A percentile compares a stretch with the other conserved stretches of the same genome.
Conservation (phyloP, 805 yeast species). For the Yarrowia deformans region DNA sequence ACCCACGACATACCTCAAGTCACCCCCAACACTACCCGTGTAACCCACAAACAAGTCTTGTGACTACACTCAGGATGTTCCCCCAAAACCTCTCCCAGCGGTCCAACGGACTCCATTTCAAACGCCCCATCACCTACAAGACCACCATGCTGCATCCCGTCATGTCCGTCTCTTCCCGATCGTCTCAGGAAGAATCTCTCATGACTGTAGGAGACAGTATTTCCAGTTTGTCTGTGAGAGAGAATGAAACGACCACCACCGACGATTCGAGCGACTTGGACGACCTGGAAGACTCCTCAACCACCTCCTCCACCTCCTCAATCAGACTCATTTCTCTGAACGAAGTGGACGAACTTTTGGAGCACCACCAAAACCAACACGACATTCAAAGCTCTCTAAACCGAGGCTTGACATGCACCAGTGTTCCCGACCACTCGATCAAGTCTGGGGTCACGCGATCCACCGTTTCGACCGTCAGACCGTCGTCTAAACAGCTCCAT, state of each 20-base stretch:
- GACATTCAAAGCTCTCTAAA: neutral
- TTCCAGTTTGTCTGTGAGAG: conserved; percentile 3
- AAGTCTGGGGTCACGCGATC: conserved; percentile 23
- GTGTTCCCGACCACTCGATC: conserved; percentile 1
- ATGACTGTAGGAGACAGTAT: conserved; percentile 10
- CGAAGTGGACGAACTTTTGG: conserved; percentile 11
- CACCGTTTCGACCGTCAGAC: conserved; percentile 14
- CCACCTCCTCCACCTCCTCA: neutral
- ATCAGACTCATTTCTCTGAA: neutral
- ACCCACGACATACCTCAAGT: neutral
- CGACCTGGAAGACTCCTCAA: neutral
- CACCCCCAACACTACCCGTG: neutral
- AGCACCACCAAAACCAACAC: neutral
- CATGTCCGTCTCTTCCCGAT: conserved; percentile 23
- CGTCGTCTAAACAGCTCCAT: conserved; percentile 1
- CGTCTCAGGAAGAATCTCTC: conserved; percentile 21
- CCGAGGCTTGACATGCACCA: conserved; percentile 15
- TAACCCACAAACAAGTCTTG: neutral
- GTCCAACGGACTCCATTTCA: conserved; percentile 40
- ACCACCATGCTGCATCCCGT: conserved; percentile 19
- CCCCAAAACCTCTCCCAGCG: conserved; percentile 39
- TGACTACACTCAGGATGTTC: conserved; percentile 7
- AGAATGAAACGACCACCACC: neutral
- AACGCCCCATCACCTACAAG: conserved; percentile 28
- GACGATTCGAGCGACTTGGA: neutral